These are phyloP conservation scores for Diaporthe nobilis DNA, from an alignment of 2,329 filamentous ascomycete species.

Conservation along the genomic window DNA sequence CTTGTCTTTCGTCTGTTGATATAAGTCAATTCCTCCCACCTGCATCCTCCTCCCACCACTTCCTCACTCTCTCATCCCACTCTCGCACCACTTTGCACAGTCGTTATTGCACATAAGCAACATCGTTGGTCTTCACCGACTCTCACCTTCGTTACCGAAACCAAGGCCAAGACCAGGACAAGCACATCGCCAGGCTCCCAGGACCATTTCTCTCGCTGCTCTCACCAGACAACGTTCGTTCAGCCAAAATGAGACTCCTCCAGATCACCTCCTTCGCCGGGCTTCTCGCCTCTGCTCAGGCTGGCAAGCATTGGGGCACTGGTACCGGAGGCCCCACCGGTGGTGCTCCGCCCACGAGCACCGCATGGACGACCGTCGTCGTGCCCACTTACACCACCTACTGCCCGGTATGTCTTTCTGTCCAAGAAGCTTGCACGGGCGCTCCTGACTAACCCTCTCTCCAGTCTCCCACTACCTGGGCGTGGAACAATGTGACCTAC, in stretches of 20 bases:
- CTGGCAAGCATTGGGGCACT: slow-evolving; percentile 43
- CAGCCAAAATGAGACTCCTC: slow-evolving; percentile 44
- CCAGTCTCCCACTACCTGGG: slow-evolving; percentile 56
- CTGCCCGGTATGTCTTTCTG: slow-evolving; percentile 58
- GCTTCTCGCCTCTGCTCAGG: slow-evolving; percentile 38
- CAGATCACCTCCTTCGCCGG: slow-evolving; percentile 38
- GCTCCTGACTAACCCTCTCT: neutral
- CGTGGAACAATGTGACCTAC: slow-evolving; percentile 59
- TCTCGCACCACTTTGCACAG: slow-evolving; percentile 30
- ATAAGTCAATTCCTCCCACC: slow-evolving; percentile 33
- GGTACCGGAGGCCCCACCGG: slow-evolving; percentile 31
- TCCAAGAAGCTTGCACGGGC: neutral
- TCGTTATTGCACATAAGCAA: slow-evolving; percentile 36
- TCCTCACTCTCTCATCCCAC: slow-evolving; percentile 1
- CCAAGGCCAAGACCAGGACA: slow-evolving; percentile 13
- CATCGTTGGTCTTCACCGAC: slow-evolving; percentile 35
- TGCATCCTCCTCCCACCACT: neutral
- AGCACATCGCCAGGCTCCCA: neutral
- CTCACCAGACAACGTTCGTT: slow-evolving; percentile 20
- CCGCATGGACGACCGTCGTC: slow-evolving; percentile 54
- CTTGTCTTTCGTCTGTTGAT: slow-evolving; percentile 33
- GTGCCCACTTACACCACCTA: slow-evolving; percentile 57
- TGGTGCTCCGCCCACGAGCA: slow-evolving; percentile 41
- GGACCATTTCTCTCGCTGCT: slow-evolving; percentile 10
- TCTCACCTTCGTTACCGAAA: slow-evolving; percentile 34